Evolutionary conservation across 2,329 filamentous ascomycete species (phyloP).

Genomic region (Colletotrichum sp.): DNA sequence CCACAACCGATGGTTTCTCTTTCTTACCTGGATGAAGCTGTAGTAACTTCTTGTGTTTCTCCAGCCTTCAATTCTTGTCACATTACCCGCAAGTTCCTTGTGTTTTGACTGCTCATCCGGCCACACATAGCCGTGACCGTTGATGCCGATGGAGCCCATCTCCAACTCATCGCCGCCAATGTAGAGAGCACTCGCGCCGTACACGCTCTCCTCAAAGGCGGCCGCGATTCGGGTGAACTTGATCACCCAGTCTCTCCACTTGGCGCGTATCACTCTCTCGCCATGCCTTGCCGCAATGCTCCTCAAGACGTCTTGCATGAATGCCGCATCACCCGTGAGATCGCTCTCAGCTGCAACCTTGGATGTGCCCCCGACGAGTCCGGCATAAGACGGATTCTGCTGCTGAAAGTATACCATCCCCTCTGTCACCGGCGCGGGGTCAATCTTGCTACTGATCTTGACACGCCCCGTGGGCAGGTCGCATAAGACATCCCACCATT

Average conservation of each 20-base stretch:
- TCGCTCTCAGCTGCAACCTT: conserved; percentile 57
- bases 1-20: not conserved
- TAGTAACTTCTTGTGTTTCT: conserved; percentile 95
- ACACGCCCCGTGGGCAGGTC: conserved; percentile 91
- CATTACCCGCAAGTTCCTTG: conserved; percentile 88
- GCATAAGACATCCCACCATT: conserved; percentile 98
- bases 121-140: conserved; percentile 96
- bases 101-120: conserved; percentile 79
- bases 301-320: conserved; percentile 85
- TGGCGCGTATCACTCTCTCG: conserved; percentile 86
- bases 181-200: conserved; percentile 88
- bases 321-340: conserved; percentile 83
- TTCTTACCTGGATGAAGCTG: conserved; percentile 82
- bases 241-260: conserved; percentile 93
- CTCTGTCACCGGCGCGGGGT: conserved; percentile 80
- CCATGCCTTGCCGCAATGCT: conserved; percentile 88
- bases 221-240: conserved; percentile 93
- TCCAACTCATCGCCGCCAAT: conserved; percentile 79
- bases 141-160: conserved; percentile 60
- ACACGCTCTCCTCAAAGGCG: conserved; percentile 94
- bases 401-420: conserved; percentile 88
- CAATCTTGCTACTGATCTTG: conserved; percentile 91
- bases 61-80: conserved; percentile 95
- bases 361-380: conserved; percentile 47
- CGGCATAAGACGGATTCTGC: conserved; percentile 66